Evolutionary conservation across 192 early-diverging fungal genomes (phyloP).

Genomic region (Jimgerdemannia flammicorona): DNA sequence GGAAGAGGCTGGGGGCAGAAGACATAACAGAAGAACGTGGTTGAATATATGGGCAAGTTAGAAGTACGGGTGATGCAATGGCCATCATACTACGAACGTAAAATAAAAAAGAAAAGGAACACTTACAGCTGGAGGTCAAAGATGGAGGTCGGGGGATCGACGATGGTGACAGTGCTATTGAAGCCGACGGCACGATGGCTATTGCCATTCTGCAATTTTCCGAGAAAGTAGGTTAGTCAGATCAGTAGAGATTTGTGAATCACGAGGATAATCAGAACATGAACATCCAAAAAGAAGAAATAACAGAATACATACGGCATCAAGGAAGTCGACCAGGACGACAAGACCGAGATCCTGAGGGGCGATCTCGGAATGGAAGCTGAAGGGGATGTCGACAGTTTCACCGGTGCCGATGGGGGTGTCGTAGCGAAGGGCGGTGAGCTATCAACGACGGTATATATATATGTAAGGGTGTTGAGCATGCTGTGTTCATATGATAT

Average conservation of each 20-base stretch:
- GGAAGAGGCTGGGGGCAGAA: constrained; percentile 32
- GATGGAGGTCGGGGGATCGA: constrained; percentile 44
- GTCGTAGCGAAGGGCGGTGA: constrained; percentile 34
- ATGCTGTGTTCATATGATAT: not conserved
- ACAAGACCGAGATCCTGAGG: constrained; percentile 40
- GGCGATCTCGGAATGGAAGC: constrained; percentile 42
- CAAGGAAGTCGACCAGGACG: constrained; percentile 37
- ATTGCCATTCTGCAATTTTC: not conserved
- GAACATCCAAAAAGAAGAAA: not conserved
- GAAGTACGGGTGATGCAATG: not conserved
- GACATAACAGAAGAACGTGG: not conserved
- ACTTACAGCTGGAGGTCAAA: constrained; percentile 57
- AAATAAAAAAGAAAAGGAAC: not conserved
- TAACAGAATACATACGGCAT: constrained; percentile 29
- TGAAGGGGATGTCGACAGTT: constrained; percentile 34
- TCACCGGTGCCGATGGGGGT: constrained; percentile 21
- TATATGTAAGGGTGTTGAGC: not conserved
- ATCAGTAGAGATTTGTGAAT: no score
- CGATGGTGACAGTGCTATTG: constrained; percentile 38
- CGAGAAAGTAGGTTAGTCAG: no score
- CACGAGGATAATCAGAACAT: no score
- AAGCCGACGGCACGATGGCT: constrained; percentile 37
- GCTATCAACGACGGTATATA: constrained; percentile 7
- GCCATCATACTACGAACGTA: not conserved
- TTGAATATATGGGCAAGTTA: constrained; percentile 6